phyloP scores from a whole-genome alignment of 2,329 filamentous ascomycete species.

The Colletotrichum euphorbiae region DNA sequence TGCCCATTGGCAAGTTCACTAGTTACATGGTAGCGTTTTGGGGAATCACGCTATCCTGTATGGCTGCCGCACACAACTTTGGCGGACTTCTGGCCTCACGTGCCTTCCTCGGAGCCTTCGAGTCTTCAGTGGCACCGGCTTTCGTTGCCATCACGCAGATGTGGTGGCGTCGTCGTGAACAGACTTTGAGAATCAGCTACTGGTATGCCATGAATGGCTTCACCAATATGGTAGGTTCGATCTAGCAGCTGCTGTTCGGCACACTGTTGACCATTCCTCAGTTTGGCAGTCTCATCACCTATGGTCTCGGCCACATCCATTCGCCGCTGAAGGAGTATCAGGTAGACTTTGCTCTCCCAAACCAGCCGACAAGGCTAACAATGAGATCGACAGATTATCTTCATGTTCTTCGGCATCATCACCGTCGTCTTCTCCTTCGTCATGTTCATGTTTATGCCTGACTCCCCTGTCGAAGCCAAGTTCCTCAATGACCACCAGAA shows the following conservation, averaged over 20 bases:
- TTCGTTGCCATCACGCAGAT: constrained; percentile 62
- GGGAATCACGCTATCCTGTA: constrained; percentile 63
- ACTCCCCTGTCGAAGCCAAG: constrained; percentile 70
- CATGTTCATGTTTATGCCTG: constrained; percentile 70
- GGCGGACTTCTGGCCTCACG: constrained; percentile 57
- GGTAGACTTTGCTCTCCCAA: constrained; percentile 44
- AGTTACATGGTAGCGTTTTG: constrained; percentile 64
- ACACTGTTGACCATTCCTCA: constrained; percentile 40
- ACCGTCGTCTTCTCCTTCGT: constrained; percentile 62
- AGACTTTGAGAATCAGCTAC: constrained; percentile 47
- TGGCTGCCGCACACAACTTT: constrained; percentile 63
- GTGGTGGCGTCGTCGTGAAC: constrained; percentile 51
- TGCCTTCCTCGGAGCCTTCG: constrained; percentile 59
- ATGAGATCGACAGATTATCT: constrained; percentile 56
- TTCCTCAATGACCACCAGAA: constrained; percentile 69
- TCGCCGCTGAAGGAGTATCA: constrained; percentile 58
- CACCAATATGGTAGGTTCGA: constrained; percentile 34
- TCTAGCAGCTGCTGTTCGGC: accelerated
- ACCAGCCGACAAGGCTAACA: neutral
- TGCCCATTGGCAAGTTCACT: constrained; percentile 67
- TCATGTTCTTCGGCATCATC: constrained; percentile 64
- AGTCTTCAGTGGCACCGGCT: constrained; percentile 60
- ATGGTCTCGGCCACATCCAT: constrained; percentile 65
- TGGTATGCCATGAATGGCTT: constrained; percentile 50
- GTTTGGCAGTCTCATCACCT: constrained; percentile 67